phyloP scores from a whole-genome alignment of 2,329 filamentous ascomycete genomes.

The Ascochyta fabae region DNA sequence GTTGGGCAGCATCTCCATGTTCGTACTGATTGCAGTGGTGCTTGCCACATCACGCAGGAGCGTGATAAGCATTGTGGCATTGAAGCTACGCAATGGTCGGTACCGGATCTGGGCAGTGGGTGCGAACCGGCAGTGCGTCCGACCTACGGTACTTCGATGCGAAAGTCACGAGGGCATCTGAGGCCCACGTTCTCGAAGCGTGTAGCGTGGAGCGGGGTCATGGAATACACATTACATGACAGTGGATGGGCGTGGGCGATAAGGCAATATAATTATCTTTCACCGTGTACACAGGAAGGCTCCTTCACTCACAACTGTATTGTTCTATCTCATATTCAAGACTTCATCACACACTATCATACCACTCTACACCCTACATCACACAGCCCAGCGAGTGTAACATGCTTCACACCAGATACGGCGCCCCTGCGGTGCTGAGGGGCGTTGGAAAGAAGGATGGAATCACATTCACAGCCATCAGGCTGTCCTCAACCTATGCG shows the following conservation, averaged over 20 bases:
- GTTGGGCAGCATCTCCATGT: slow-evolving; percentile 1
- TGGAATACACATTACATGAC: slow-evolving; percentile 15
- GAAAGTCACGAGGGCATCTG: slow-evolving; percentile 28
- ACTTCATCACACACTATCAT: neutral
- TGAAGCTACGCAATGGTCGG: slow-evolving; percentile 7
- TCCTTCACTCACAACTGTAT: neutral
- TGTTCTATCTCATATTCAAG: neutral
- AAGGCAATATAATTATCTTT: slow-evolving; percentile 21
- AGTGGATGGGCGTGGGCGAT: slow-evolving; percentile 22
- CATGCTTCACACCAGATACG: slow-evolving; percentile 14
- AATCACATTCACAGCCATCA: slow-evolving; percentile 10
- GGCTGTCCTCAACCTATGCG: slow-evolving; percentile 12
- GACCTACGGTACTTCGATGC: slow-evolving; percentile 25
- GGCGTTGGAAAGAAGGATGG: slow-evolving; percentile 13
- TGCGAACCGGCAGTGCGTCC: slow-evolving; percentile 29
- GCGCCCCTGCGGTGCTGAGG: slow-evolving; percentile 15
- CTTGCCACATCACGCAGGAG: slow-evolving; percentile 5
- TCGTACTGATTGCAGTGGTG: slow-evolving; percentile 1
- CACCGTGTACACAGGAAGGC: neutral
- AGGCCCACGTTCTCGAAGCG: slow-evolving; percentile 24
- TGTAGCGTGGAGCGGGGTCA: slow-evolving; percentile 28
- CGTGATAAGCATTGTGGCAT: slow-evolving; percentile 7
- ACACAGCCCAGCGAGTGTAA: neutral
- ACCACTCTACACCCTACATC: neutral
- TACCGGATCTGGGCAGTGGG: slow-evolving; percentile 12